Percentiles rank a stretch among this genome's conserved stretches.
Conservation (phyloP, 2,329 filamentous ascomycete species). For the Bipolaris sorokiniana region DNA sequence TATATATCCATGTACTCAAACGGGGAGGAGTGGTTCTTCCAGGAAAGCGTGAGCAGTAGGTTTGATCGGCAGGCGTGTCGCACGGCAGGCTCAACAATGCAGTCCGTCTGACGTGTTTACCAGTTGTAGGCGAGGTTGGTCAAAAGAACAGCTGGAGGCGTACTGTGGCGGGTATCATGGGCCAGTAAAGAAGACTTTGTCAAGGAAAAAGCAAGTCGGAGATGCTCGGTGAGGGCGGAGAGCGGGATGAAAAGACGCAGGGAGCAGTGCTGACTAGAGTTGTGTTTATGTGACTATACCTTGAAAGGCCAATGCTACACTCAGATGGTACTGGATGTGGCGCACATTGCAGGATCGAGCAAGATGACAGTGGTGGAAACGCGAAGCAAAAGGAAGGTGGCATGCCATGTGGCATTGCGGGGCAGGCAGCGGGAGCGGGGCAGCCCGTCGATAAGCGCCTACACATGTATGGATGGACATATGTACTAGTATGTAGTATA, state of each 20-base stretch:
- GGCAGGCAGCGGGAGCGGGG: conserved; percentile 13
- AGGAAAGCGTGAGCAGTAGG: background rate
- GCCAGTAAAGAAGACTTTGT: background rate
- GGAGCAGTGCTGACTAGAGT: background rate
- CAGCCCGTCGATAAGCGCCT: conserved; percentile 4
- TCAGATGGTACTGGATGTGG: background rate
- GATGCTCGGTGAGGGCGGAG: background rate
- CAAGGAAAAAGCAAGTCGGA: background rate
- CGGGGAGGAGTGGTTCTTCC: background rate
- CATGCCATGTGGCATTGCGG: conserved; percentile 13
- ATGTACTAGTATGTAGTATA: too few relatives aligned
- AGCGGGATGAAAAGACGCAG: background rate
- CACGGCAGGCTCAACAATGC: conserved; percentile 4
- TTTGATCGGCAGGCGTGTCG: background rate
- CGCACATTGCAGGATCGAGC: background rate
- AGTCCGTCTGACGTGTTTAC: conserved; percentile 6
- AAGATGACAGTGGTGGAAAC: background rate
- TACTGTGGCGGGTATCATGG: conserved; percentile 3
- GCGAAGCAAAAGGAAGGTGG: background rate
- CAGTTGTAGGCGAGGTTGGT: conserved; percentile 2
- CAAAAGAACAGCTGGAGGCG: background rate
- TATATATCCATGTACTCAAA: background rate
- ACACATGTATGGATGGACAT: background rate
- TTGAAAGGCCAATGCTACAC: background rate
- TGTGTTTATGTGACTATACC: conserved; percentile 3